Base-by-base conservation (phyloP, 2,329 filamentous ascomycete species). In the Diaporthe sp. region DNA sequence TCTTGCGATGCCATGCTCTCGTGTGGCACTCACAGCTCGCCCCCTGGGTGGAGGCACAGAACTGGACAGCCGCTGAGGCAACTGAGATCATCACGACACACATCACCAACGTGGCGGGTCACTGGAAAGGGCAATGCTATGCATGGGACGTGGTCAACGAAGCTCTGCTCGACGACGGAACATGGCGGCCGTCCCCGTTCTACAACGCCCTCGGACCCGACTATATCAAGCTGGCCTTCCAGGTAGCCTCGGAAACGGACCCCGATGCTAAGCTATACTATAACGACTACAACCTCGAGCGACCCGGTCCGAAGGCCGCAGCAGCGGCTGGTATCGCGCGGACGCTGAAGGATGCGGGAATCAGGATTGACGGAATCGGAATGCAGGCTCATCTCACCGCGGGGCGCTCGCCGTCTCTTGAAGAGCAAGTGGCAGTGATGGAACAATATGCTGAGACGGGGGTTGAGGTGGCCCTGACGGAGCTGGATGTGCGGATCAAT, bases 271-370 rank as follows among this genome's bases (percentile, higher is more conserved):
- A 89, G 81, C 82, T 92, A 9, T 92, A 90, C 80, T 90, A 90
- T 83, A 92, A 92, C 81, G 89, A 92, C 81, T 92, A 91, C 82
- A 88, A 85, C 80, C 89, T 92, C 77, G 91, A 93, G 82, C 83
- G 80, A 28, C 82, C 85, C 46, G 83, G 84, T 39, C 79, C 83
- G 68, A 90, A 91, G 82, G 85, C 85, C 13, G 83, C 85, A 22
- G 84, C 82, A 1, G 85, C 85, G 0, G 78, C 84, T 28, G 79
- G 84, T 31, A 85, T 90, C 39, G 84, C 90, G 55, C 80, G 83
- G 74, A 82, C 85, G 65, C 77, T 89, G 31, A 82, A 86, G 77
- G 79, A 83, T 4, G 85, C 86, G 2, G 87, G 89, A 9, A 84
- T 87, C 37, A 87, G 86, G 59, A 90, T 93, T 76, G 89, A 93